Evolutionary conservation across 805 yeast genomes (phyloP).

Genomic region (Saccharomycopsis synnaedendra): DNA sequence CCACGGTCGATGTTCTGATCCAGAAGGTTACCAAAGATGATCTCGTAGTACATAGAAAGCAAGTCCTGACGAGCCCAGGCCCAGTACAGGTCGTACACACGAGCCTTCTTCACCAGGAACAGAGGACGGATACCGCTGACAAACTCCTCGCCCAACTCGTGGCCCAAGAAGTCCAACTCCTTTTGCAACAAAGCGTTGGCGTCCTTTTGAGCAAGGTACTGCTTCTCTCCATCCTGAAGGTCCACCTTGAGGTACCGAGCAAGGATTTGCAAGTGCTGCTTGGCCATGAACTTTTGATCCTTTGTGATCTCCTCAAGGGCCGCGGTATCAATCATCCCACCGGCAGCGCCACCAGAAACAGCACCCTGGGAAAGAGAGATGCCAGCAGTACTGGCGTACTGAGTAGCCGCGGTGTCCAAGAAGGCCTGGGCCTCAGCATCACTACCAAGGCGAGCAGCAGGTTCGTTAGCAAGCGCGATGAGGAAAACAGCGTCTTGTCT

Average conservation of each 20-base stretch:
- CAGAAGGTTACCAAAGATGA: slow-evolving; percentile 90
- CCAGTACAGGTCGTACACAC: slow-evolving; percentile 97
- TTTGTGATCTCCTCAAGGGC: slow-evolving; percentile 66
- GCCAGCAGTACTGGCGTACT: slow-evolving; percentile 78
- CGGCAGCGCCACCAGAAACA: slow-evolving; percentile 36
- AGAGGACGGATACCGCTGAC: slow-evolving; percentile 85
- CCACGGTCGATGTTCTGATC: slow-evolving; percentile 81
- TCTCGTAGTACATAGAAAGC: slow-evolving; percentile 85
- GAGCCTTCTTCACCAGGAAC: slow-evolving; percentile 85
- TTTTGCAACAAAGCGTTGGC: slow-evolving; percentile 74
- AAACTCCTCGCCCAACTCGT: slow-evolving; percentile 84
- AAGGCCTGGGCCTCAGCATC: slow-evolving; percentile 87
- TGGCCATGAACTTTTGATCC: slow-evolving; percentile 37
- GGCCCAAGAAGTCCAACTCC: slow-evolving; percentile 68
- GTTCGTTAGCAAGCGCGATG: slow-evolving; percentile 79
- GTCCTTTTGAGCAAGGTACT: slow-evolving; percentile 65
- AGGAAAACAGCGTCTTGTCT: slow-evolving; percentile 89
- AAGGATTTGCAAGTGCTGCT: slow-evolving; percentile 66
- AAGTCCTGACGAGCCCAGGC: slow-evolving; percentile 99
- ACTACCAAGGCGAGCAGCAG: slow-evolving; percentile 73
- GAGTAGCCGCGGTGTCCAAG: slow-evolving; percentile 71
- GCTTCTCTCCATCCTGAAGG: slow-evolving; percentile 81
- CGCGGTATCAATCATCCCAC: slow-evolving; percentile 86
- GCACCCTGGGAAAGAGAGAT: slow-evolving; percentile 60
- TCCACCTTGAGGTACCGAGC: slow-evolving; percentile 94